phyloP scores from a whole-genome alignment of 495 filamentous ascomycete genomes.

The Hypoxylon lienhwacheense region DNA sequence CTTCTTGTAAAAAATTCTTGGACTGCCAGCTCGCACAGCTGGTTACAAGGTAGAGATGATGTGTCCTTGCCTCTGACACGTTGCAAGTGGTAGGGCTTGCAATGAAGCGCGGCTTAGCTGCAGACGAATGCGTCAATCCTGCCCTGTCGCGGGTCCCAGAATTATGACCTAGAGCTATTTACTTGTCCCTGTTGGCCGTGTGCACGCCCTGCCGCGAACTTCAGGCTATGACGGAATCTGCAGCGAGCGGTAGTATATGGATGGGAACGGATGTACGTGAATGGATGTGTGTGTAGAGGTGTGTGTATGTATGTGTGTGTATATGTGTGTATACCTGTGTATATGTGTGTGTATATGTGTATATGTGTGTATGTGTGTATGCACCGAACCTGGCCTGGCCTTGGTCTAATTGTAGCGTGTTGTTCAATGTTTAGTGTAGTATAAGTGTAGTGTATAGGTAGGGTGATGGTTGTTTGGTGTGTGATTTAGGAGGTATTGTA shows the following conservation, averaged over 20 bases:
- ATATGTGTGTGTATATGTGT: slow-evolving; percentile 32
- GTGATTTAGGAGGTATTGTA: slow-evolving; percentile 15
- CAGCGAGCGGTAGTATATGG: slow-evolving; percentile 40
- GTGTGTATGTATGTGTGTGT: slow-evolving; percentile 31
- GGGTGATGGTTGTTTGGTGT: slow-evolving; percentile 9
- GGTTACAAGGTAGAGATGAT: slow-evolving; percentile 50
- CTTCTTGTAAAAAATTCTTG: slow-evolving; percentile 60
- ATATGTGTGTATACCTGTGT: slow-evolving; percentile 30
- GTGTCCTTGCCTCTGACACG: slow-evolving; percentile 57
- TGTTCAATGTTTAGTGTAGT: slow-evolving; percentile 6
- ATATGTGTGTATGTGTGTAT: slow-evolving; percentile 30
- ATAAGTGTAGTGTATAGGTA: slow-evolving; percentile 13
- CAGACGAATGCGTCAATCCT: slow-evolving; percentile 52
- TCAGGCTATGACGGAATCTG: slow-evolving; percentile 53
- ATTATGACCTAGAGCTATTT: slow-evolving; percentile 43
- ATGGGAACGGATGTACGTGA: slow-evolving; percentile 28
- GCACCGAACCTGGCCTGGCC: slow-evolving; percentile 24
- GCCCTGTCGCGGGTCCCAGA: slow-evolving; percentile 45
- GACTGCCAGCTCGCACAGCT: slow-evolving; percentile 57
- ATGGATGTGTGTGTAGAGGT: slow-evolving; percentile 22
- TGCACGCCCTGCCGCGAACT: slow-evolving; percentile 46
- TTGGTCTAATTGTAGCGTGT: slow-evolving; percentile 24
- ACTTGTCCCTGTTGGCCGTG: slow-evolving; percentile 38
- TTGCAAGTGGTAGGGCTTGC: slow-evolving; percentile 56
- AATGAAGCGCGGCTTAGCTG: slow-evolving; percentile 52